Evolutionary conservation across 2,329 filamentous ascomycete species (phyloP), one percentile per base, ranked within the genome.

Genomic region (Aspergillus pseudotamarii): DNA sequence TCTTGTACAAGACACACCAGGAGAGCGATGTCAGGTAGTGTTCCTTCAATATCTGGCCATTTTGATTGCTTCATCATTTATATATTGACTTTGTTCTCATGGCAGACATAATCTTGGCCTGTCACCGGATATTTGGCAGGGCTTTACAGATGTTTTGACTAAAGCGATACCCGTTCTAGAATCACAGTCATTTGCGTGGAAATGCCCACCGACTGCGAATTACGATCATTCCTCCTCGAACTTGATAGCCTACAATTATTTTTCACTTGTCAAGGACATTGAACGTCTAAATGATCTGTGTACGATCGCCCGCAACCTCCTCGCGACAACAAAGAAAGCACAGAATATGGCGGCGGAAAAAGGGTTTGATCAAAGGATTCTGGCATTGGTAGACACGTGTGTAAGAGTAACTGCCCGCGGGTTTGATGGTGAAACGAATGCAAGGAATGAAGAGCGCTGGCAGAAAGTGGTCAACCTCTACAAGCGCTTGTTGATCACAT

Each of bases 381-480:
- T 89, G 66, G 83, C 84, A 45, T 73, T 90, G 53, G 84, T 89
- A 66, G 87, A 88, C 70, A 85, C 87, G 55, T 89, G 87, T 70
- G 86, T 90, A 12, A 81, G 86, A 57, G 87, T 89, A 14, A 89
- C 87, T 0, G 87, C 87, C 10, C 77, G 87, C 66, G 88, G 87
- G 0, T 90, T 88, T 65, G 88, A 89, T 74, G 87, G 87, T 36
- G 86, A 88, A 71, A 84, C 86, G 6, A 85, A 86, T 62, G 83
- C 84, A 5, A 80, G 84, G 59, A 86, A 88, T 62, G 86, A 89
- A 74, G 86, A 88, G 68, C 85, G 86, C 67, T 89, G 87, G 86
- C 86, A 89, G 75, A 85, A 84, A 74, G 85, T 89, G 60, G 86
- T 89, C 65, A 88, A 87, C 71, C 83, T 86, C 4, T 89, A 88